These are phyloP conservation scores for Apophysomyces variabilis DNA, from an alignment of 371 early-diverging fungal genomes.

Conservation along the genomic window DNA sequence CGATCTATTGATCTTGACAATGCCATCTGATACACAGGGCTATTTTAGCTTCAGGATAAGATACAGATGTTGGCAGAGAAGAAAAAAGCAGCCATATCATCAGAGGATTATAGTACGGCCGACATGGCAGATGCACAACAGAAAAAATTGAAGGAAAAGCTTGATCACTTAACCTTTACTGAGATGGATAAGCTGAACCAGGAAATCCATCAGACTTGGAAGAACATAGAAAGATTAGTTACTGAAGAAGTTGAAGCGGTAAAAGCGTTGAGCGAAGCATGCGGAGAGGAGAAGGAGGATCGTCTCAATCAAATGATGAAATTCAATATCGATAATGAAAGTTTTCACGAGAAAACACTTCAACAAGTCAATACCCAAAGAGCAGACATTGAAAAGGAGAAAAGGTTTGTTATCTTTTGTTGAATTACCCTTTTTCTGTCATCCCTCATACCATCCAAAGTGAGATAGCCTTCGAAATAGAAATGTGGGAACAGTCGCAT, in stretches of 20 bases:
- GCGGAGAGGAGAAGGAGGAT: conserved; percentile 12
- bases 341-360: conserved; percentile 16
- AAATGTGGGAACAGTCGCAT: conserved; percentile 35
- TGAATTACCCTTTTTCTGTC: neutral
- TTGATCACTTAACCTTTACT: conserved; percentile 12
- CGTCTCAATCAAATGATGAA: conserved; percentile 21
- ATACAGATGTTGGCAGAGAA: neutral
- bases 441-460: conserved; percentile 12
- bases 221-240: conserved; percentile 5
- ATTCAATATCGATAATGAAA: conserved; percentile 22
- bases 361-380: conserved; percentile 17
- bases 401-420: conserved; percentile 12
- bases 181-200: conserved; percentile 13
- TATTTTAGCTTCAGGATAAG: conserved; percentile 6
- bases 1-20: neutral
- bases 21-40: neutral
- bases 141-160: conserved; percentile 10
- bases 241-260: conserved; percentile 16
- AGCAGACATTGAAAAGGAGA: conserved; percentile 22
- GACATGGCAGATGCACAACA: conserved; percentile 9
- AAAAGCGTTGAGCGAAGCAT: conserved; percentile 14
- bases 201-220: conserved; percentile 21
- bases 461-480: conserved; percentile 30
- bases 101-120: conserved; percentile 19
- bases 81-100: conserved; percentile 4